Evolutionary conservation across 2,329 filamentous ascomycete genomes (phyloP), one percentile per base, ranked within the genome.

Genomic region (Trichoderma pleuroti): DNA sequence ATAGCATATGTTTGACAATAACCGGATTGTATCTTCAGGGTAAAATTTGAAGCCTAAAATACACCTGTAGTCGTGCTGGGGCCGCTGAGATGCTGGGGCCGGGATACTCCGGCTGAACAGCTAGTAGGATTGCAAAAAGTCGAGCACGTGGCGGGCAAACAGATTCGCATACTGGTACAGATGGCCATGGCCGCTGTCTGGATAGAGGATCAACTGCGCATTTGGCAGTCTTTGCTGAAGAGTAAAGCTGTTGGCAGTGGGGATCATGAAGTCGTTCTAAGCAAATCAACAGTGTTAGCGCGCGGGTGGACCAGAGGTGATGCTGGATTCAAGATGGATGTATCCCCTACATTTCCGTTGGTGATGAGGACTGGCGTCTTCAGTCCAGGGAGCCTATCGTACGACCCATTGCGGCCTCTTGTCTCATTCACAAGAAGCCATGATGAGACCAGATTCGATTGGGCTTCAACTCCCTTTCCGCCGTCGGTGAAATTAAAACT

Each of bases 181-280:
- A 49, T 49, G n/a, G 1, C 42, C n/a, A 49, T 49, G n/a, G 5
- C 42, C n/a, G 10, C 42, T 49, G 42, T 49, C 42, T 21, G n/a
- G n/a, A 49, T 49, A 49, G 5, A 49, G n/a, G n/a, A 49, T 49
- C 42, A 49, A 21, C 42, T 49, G n/a, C 10, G n/a, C 42, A 49
- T 49, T 49, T 21, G n/a, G 42, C 3, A 49, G 3, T 49, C n/a
- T 0, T 21, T 49, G n/a, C 5, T 49, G n/a, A 49, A 49, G n/a
- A 21, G 10, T 49, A 21, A 49, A 49, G n/a, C n/a, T 49, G 10
- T 49, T 49, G 2, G n/a, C 10, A 3, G 42, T 49, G n/a, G 42
- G 42, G 42, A 49, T 49, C n/a, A 49, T 49, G n/a, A 49, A 49
- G 42, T 49, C n/a, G n/a, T 49, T 49, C n/a, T 49, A 49, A 21